Conservation (phyloP, 352 stramenopile species). For the Globisporangium acanthophoron region DNA sequence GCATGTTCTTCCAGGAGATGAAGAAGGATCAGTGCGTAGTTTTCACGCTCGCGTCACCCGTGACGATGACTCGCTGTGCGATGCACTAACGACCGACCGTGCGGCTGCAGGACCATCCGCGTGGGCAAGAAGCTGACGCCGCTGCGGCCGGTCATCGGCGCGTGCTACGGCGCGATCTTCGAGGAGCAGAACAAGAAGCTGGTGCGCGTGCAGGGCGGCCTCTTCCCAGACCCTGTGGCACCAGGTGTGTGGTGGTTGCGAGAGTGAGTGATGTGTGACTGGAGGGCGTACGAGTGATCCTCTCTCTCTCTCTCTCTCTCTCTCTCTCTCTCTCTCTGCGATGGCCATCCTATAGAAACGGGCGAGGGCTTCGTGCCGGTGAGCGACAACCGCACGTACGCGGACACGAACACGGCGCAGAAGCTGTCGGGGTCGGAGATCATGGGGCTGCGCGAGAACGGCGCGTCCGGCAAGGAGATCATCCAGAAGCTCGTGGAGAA, state of each 20-base stretch:
- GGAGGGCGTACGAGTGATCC: too few relatives aligned
- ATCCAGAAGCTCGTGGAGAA: constrained; percentile 93
- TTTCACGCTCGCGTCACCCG: not conserved
- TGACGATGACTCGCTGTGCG: too few relatives aligned
- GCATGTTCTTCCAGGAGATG: constrained; percentile 82
- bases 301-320: not conserved
- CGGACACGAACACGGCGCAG: constrained; percentile 83
- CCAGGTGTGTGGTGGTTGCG: constrained; percentile 28
- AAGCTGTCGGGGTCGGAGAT: constrained; percentile 71
- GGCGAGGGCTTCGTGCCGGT: constrained; percentile 70
- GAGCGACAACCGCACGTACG: constrained; percentile 79
- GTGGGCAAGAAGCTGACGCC: constrained; percentile 77
- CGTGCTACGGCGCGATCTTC: constrained; percentile 73
- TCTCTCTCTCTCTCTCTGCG: not conserved
- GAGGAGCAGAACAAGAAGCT: constrained; percentile 83
- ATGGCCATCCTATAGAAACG: constrained; percentile 34
- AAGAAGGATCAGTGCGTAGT: constrained; percentile 55
- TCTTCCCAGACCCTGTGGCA: constrained; percentile 80
- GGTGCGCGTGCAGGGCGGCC: constrained; percentile 55
- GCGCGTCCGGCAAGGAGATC: constrained; percentile 77
- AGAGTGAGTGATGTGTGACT: too few relatives aligned
- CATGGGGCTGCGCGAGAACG: constrained; percentile 56
- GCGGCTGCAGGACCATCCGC: constrained; percentile 43
- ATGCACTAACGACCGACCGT: too few relatives aligned
- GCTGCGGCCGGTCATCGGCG: constrained; percentile 68